These are phyloP conservation scores for Solanum megistacrolobum DNA, from an alignment of 257 asterid genomes.

Conservation along the genomic window DNA sequence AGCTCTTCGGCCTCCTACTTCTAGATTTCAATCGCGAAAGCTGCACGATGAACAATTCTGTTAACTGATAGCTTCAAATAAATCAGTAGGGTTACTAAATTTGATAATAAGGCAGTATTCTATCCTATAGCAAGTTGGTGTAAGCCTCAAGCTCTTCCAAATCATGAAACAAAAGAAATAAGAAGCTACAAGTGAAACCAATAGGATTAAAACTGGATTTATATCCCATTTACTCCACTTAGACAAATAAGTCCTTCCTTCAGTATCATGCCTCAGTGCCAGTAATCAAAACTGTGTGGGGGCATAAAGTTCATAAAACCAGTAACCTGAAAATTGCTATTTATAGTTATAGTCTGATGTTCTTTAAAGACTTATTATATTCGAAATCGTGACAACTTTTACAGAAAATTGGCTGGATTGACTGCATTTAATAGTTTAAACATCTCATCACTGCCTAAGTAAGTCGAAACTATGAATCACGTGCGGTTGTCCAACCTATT, in stretches of 20 bases:
- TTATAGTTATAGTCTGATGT: not conserved
- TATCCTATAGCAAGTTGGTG: not conserved
- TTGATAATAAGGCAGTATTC: not conserved
- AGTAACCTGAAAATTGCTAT: not conserved
- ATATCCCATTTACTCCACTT: not conserved
- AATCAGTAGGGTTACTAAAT: not conserved
- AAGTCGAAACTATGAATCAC: not conserved
- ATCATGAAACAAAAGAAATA: not conserved
- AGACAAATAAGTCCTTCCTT: not conserved
- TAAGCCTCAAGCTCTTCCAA: not conserved
- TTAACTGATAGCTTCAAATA: not conserved
- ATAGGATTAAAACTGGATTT: not conserved
- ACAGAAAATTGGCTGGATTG: not conserved
- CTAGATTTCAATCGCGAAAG: slow-evolving; percentile 58
- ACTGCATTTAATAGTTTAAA: not conserved
- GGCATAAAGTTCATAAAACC: not conserved
- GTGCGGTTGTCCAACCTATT: not conserved
- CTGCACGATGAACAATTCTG: slow-evolving; percentile 26
- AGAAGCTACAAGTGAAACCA: not conserved
- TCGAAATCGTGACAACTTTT: not conserved
- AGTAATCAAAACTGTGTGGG: not conserved
- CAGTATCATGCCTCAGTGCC: not conserved
- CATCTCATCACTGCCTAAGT: not conserved
- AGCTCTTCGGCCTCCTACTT: slow-evolving; percentile 45
- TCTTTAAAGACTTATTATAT: not conserved